Evolutionary conservation across 2,329 filamentous ascomycete species (phyloP).

Genomic region (Trichocomaceae sp.): DNA sequence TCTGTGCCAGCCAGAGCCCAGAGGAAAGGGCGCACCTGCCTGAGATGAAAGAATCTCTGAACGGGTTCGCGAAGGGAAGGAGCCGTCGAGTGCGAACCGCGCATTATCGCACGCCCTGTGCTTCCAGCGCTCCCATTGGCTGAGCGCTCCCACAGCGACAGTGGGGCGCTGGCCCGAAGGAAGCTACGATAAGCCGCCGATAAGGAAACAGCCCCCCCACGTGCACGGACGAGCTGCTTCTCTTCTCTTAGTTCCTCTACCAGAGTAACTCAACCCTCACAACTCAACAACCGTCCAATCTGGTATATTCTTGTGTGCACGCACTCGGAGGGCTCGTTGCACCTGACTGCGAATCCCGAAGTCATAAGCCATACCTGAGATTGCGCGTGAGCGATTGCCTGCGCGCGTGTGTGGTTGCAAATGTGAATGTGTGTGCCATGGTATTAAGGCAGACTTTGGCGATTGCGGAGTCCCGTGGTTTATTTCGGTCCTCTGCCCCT

Average conservation of each 20-base stretch:
- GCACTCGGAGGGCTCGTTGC: not conserved
- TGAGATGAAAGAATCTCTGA: not conserved
- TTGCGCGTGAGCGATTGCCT: too few species aligned
- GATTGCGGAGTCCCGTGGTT: not conserved
- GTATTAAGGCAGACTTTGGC: too few species aligned
- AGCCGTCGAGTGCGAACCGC: slow-evolving; percentile 11
- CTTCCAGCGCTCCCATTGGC: slow-evolving; percentile 4
- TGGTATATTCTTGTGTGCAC: slow-evolving; percentile 4
- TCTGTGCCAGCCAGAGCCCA: not conserved
- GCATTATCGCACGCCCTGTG: slow-evolving; percentile 12
- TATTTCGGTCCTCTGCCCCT: not conserved
- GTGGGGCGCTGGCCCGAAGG: not conserved
- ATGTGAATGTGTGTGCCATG: too few species aligned
- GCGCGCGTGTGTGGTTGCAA: too few species aligned
- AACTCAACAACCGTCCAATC: slow-evolving; percentile 9
- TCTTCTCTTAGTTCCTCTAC: not conserved
- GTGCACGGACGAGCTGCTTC: slow-evolving; percentile 10
- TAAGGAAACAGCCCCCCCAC: slow-evolving; percentile 10
- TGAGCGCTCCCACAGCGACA: not conserved
- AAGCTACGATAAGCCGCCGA: slow-evolving; percentile 10
- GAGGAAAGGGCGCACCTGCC: not conserved
- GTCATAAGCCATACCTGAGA: not conserved
- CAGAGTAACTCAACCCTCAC: too few species aligned
- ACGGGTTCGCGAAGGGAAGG: not conserved
- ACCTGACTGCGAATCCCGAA: not conserved